Conservation (phyloP, 1,139 yeast genomes). For the Geotrichum cucujoidarum region DNA sequence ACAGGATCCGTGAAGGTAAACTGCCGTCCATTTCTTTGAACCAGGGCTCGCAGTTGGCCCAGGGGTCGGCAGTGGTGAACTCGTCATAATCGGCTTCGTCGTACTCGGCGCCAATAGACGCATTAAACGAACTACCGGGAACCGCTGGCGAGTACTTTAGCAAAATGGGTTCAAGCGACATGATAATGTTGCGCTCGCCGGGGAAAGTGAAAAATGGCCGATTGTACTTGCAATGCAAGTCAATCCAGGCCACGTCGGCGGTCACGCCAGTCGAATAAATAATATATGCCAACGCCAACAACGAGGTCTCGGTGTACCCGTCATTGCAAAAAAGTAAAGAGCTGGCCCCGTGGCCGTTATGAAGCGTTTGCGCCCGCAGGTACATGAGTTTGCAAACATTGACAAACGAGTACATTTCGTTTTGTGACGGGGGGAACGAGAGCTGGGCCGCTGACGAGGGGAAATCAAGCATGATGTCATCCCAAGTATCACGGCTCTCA, state of each 20-base stretch:
- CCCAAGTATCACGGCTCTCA: constrained; percentile 4
- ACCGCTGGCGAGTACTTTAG: constrained; percentile 50
- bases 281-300: constrained; percentile 62
- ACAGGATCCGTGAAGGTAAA: constrained; percentile 68
- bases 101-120: constrained; percentile 20
- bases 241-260: constrained; percentile 48
- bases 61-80: constrained; percentile 1
- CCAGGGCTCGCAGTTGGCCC: constrained; percentile 29
- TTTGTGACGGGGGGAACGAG: constrained; percentile 26
- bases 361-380: constrained; percentile 27
- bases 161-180: constrained; percentile 59
- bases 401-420: constrained; percentile 27
- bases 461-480: constrained; percentile 45
- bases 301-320: constrained; percentile 88
- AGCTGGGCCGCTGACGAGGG: constrained; percentile 66
- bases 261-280: constrained; percentile 58
- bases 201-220: constrained; percentile 82
- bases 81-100: constrained; percentile 1
- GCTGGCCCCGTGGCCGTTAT: constrained; percentile 27
- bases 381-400: constrained; percentile 36
- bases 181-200: constrained; percentile 62
- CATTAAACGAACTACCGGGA: constrained; percentile 16
- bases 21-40: constrained; percentile 46
- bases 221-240: constrained; percentile 56
- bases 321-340: constrained; percentile 71